Base-by-base conservation (phyloP, 495 filamentous ascomycete genomes). In the Xylaria flabelliformis region DNA sequence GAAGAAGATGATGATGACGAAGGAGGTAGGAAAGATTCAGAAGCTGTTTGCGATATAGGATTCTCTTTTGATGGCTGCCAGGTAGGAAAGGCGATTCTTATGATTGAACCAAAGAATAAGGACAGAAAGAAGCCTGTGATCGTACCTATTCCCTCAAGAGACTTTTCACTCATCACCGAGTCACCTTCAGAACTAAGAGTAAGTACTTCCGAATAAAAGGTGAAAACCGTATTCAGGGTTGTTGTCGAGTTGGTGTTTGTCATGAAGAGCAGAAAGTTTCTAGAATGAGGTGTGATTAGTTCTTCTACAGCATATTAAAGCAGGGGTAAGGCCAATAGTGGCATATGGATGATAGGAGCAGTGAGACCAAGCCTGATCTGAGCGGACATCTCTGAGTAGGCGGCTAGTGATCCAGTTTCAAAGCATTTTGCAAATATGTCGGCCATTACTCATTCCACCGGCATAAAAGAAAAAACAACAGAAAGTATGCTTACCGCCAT, bases 211-310 rank as follows among this genome's bases (percentile, higher is more conserved):
- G 92, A 91, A 82, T 97, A 99, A 82, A 97, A 98, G 67, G 93
- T 94, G 70, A 98, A 85, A 50, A 97, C 92, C 64, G 94, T 91
- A 77, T 89, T 89, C n/a, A 99, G 84, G 73, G 91, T 89, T 48
- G 93, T 88, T 32, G 86, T 87, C 56, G 83, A 73, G 72, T 85
- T 76, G 58, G 88, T 84, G 42, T 92, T 89, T 42, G 96, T 94
- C 72, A 98, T 91, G 82, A 99, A 99, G 62, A 99, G 90, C 9
- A 99, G 88, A 81, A 98, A 98, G 81, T 98, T 91, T 73, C 96
- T 97, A 66, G 41, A 48, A 39, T 8, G 10, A 50, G 13, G 19
- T 12, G 1, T 70, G 73, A 55, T 80, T 51, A 78, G 71, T 78
- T 48, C 39, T 21, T 41, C n/a, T 64, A 48, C 19, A 1, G 15